Evolutionary conservation across 257 asterid species (phyloP), one percentile per base, ranked within the genome.

Genomic region (Asclepias syriaca): DNA sequence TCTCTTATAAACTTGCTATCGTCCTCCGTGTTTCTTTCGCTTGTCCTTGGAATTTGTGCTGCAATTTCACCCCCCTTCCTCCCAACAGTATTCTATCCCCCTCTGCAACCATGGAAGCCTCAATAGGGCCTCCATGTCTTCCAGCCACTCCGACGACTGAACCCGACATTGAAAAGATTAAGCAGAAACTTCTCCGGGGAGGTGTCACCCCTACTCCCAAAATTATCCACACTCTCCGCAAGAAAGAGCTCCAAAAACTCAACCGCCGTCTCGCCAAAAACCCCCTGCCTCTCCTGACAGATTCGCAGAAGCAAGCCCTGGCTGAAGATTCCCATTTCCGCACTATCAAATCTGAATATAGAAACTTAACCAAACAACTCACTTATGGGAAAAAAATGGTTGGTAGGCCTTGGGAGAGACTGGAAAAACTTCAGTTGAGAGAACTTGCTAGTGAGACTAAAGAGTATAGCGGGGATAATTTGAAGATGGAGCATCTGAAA

Each of bases 401-500:
- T 77, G 99, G 99, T 39, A 79, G 73, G 82, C 99, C 99, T 45
- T 91, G 99, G 99, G 98, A 94, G 84, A 72, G 90, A 37, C 66
- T 85, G 75, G 95, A 87, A 80, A 85, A 74, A 87, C 83, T 87
- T 73, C 82, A 82, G 56, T 77, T 89, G 86, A 79, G 88, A 66
- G 95, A 89, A 75, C 81, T 91, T 12, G 80, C 86, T 3, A 79
- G 84, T 54, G 89, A 80, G 69, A 83, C 66, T 48, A 51, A n/a
- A 43, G 93, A 84, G 74, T 82, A 82, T 72, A 71, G 53, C 27
- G 91, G 93, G 19, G 87, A 79, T 34, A 84, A 82, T 73, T 64
- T 94, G 86, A 85, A 85, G 72, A 74, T 77, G 11, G 86, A 85
- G 83, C 89, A 78, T 75, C 71, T 94, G 81, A 81, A 72, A 77